Evolutionary conservation across 2,329 filamentous ascomycete species (phyloP), one percentile per base, ranked within the genome.

Genomic region (Parasarocladium wereldwijsianum): DNA sequence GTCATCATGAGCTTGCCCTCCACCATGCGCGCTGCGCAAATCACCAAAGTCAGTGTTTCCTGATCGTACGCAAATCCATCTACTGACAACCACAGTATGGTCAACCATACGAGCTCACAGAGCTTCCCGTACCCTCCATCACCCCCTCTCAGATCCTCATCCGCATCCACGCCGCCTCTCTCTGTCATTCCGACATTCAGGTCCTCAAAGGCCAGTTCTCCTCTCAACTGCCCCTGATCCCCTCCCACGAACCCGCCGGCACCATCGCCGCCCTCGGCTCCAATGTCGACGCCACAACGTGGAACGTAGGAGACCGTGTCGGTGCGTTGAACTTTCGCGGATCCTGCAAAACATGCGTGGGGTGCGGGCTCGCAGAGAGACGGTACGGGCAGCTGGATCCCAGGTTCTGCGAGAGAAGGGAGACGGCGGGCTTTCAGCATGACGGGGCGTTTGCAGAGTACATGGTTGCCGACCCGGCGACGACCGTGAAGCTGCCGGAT

Each of bases 121-220:
- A 30, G 9, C 36, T 31, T 12, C 32, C 35, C 10, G 31, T 42
- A 1, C 50, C 50, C 4, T 17, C 23, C 5, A 40, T 48, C 17
- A 37, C 33, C 15, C 40, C 42, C 8, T 25, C 40, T 26, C 45
- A 52, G 14, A 40, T 54, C 4, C 43, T 54, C 12, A 33, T 55
- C 32, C 39, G 40, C 17, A 37, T 54, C 24, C 36, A 47, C 17
- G 51, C 51, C 3, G 51, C 51, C 6, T 47, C 51, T 1, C 54
- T 53, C 37, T 54, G 52, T 32, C 51, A 54, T 28, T 52, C 51
- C 3, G 52, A 54, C 25, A 36, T 50, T 7, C 52, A 54, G 31
- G 50, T 51, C 7, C 33, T 49, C 2, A 43, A 48, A 7, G 51
- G 52, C 8, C 42, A 51, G 13, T 52, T 49, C 34, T 31, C 32